Evolutionary conservation across 495 filamentous ascomycete species (phyloP).

Genomic region (Xylaria telfairii): DNA sequence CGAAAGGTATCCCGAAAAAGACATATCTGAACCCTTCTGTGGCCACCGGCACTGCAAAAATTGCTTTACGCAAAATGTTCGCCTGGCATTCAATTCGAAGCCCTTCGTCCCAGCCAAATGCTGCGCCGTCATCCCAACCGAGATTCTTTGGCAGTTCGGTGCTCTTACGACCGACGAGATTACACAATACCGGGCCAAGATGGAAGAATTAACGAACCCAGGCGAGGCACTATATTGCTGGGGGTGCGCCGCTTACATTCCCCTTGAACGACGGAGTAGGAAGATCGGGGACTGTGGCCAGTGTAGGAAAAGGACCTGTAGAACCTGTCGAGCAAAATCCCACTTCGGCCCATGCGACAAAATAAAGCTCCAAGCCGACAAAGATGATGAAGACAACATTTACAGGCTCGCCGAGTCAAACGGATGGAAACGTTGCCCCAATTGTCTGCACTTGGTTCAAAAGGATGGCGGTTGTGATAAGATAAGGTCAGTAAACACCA

Average conservation of each 20-base stretch:
- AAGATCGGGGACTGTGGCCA: constrained; percentile 5
- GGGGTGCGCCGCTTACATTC: constrained; percentile 11
- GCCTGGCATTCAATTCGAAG: not conserved
- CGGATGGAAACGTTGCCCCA: constrained; percentile 26
- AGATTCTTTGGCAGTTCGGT: not conserved
- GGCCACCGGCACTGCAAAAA: constrained; percentile 6
- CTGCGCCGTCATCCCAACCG: not conserved
- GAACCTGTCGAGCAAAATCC: constrained; percentile 13
- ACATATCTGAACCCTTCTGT: not conserved
- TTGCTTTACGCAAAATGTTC: not conserved
- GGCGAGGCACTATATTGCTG: constrained; percentile 14
- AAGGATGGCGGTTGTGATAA: constrained; percentile 12
- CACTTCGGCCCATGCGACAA: constrained; percentile 7
- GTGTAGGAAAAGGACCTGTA: constrained; percentile 24
- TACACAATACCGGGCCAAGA: not conserved
- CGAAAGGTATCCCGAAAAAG: not conserved
- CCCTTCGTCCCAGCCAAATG: constrained; percentile 28
- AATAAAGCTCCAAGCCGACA: not conserved
- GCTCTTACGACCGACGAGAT: not conserved
- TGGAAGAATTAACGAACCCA: constrained; percentile 19
- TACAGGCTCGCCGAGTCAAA: not conserved
- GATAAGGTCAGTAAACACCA: constrained; percentile 18
- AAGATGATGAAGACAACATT: not conserved
- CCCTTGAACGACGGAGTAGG: not conserved
- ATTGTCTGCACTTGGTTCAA: constrained; percentile 19